Evolutionary conservation across 2,329 filamentous ascomycete species (phyloP), one percentile per base, ranked within the genome.

Genomic region (Trichoderma sp.): DNA sequence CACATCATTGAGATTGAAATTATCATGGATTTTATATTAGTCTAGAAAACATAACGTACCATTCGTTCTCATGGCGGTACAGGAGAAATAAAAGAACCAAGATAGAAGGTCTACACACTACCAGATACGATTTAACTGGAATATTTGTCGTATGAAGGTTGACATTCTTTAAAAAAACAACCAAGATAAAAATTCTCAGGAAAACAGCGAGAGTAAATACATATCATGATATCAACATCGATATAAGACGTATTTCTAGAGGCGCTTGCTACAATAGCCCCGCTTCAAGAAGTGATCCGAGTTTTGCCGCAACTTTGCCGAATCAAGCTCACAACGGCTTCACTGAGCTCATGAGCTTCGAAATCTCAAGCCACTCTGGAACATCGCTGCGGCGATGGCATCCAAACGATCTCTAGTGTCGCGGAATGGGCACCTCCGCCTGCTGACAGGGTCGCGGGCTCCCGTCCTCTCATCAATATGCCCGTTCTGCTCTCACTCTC

Each of bases 401-500:
- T 75, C 76, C 69, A 75, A 72, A 72, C 71, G 74, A 68, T 72
- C 76, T 60, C 66, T 77, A 69, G 72, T 77, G 69, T 71, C 75
- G 70, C 73, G 71, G 32, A 71, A 71, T 67, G 74, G 74, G 69
- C 76, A 72, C 61, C 66, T 77, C 16, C 73, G 77, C 66, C 73
- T 74, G 21, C 56, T 78, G 63, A 61, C 73, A 34, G 70, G 71
- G 52, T 34, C 70, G 6, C 49, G 69, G 34, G 74, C 69, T 8
- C 71, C 70, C 10, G 63, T 59, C 1, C 28, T 55, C 28, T 5
- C 70, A 7, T 75, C 76, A 16, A 71, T 73, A 69, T 80, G 79
- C 61, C 76, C 75, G 1, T 78, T 79, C 56, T 80, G 79, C 70
- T 76, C 75, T 58, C 69, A 74, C 46, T 66, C 71, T 34, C 71